A percentile compares a stretch with the other conserved stretches of the same genome.
phyloP scores from a whole-genome alignment of 106 monocot species.

The Dendrobium huoshanense region DNA sequence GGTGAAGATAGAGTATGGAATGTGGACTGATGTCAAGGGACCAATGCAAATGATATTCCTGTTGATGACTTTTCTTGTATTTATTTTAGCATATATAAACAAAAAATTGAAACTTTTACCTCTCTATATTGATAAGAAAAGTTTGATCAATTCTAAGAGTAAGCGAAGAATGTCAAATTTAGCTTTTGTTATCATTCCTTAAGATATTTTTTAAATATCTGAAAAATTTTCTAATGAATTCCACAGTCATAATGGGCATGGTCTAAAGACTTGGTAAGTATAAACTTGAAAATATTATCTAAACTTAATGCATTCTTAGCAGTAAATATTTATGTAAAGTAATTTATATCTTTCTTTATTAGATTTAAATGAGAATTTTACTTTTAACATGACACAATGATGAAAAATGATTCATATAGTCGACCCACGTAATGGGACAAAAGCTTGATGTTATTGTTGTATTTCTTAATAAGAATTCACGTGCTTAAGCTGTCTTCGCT shows the following conservation, averaged over 20 bases:
- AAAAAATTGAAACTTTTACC: slow-evolving; percentile 34
- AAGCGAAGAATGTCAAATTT: slow-evolving; percentile 34
- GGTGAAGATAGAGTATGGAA: slow-evolving; percentile 72
- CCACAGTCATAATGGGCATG: slow-evolving; percentile 63
- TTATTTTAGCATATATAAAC: slow-evolving; percentile 36
- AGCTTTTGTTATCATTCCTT: slow-evolving; percentile 70
- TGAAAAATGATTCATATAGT: no score
- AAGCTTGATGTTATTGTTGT: no score
- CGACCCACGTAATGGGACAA: no score
- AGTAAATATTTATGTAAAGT: not conserved
- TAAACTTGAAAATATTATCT: slow-evolving; percentile 15
- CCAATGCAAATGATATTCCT: slow-evolving; percentile 26
- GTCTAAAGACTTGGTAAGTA: slow-evolving; percentile 35
- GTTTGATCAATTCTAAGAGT: slow-evolving; percentile 15
- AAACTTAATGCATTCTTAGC: not conserved
- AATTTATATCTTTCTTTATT: not conserved
- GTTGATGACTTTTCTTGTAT: slow-evolving; percentile 47
- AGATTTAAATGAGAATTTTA: no score
- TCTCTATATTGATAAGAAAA: slow-evolving; percentile 21
- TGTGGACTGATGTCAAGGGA: slow-evolving; percentile 22
- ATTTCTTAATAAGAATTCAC: no score
- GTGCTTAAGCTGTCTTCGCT: no score
- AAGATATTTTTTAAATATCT: slow-evolving; percentile 36
- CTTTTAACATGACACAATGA: no score
- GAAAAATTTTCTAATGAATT: slow-evolving; percentile 68